Conservation (phyloP, 2,329 filamentous ascomycete species). For the Lithohypha guttulata region DNA sequence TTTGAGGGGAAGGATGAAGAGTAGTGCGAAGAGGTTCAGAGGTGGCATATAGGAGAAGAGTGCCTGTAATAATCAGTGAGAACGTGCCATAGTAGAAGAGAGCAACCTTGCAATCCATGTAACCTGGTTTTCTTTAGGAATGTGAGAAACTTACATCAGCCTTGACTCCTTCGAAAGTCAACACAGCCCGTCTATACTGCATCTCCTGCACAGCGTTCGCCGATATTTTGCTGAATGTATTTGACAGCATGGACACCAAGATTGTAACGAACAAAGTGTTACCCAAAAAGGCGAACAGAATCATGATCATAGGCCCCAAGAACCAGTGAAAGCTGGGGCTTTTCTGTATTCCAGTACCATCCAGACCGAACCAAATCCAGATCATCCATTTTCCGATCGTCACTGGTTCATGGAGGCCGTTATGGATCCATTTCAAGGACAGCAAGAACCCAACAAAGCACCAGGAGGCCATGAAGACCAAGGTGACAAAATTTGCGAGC, state of each 20-base stretch:
- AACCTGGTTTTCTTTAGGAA: no score
- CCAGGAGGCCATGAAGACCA: constrained; percentile 67
- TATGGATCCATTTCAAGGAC: constrained; percentile 66
- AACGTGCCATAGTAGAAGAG: no score
- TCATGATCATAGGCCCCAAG: constrained; percentile 69
- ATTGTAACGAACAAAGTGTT: constrained; percentile 83
- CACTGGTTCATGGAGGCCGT: constrained; percentile 50
- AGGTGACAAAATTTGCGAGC: constrained; percentile 74
- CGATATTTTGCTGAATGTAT: constrained; percentile 71
- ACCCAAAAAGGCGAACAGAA: constrained; percentile 73
- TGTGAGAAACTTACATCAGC: constrained; percentile 68
- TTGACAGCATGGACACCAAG: constrained; percentile 74
- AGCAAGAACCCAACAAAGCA: constrained; percentile 75
- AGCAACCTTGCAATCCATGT: no score
- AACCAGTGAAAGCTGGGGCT: constrained; percentile 64
- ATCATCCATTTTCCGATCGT: constrained; percentile 85
- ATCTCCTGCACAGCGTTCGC: constrained; percentile 71
- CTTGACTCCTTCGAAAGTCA: constrained; percentile 79
- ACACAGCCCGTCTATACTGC: constrained; percentile 67
- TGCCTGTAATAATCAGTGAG: no score
- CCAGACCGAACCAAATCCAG: constrained; percentile 84
- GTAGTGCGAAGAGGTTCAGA: constrained; percentile 69
- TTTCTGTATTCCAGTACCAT: constrained; percentile 54
- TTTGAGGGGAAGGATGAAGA: constrained; percentile 65
- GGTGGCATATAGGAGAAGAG: constrained; percentile 76